Base-by-base conservation (phyloP, 2,329 filamentous ascomycete genomes). In the Plenodomus lindquistii region DNA sequence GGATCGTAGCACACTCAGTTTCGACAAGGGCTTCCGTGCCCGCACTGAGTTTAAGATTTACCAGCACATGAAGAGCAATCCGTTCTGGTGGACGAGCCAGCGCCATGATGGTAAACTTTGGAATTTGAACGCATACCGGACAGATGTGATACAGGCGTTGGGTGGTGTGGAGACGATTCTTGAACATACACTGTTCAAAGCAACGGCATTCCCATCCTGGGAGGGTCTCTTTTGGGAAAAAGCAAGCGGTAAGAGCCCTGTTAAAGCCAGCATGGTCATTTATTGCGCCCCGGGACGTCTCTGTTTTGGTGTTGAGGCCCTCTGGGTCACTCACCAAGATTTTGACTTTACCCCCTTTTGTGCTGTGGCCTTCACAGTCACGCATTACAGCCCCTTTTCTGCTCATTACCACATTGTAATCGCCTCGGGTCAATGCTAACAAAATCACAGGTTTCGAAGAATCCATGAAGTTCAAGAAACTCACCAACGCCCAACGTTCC, bases 51-150 rank as follows among this genome's bases (percentile, higher is more conserved):
- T 99, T 80, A 99, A 99, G 80, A 86, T 94, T 22, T 99, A 97
- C 70, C 93, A 97, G 72, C 80, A 97, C 52, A 97, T 99, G 93
- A 97, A 96, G 84, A 95, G 88, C 75, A 97, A 97, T 70, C 94
- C 94, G 0, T 97, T 97, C 80, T 97, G 92, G 91, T 99, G 94
- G 94, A 99, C 94, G 3, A 96, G 89, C 65, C 93, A 97, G 73
- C 82, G 94, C 34, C 95, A 99, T 66, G 94, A 99, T 65, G 94
- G 94, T 69, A 97, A 97, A 68, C 75, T 99, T 4, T 99, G 94
- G 94, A 97, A 97, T 57, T 73, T 99, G 44, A 97, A 97, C 59
- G 89, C 91, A 1, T 97, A 97, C 75, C 81, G 94, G 54, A 97
- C 94, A 6, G 94, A 99, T 76, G 91, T 97, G 9, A 99, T 99